A percentile compares a stretch with the other conserved stretches of the same genome.
These are phyloP conservation scores for Dendrobium chrysotoxum DNA, from an alignment of 106 monocot genomes.

Conservation along the genomic window DNA sequence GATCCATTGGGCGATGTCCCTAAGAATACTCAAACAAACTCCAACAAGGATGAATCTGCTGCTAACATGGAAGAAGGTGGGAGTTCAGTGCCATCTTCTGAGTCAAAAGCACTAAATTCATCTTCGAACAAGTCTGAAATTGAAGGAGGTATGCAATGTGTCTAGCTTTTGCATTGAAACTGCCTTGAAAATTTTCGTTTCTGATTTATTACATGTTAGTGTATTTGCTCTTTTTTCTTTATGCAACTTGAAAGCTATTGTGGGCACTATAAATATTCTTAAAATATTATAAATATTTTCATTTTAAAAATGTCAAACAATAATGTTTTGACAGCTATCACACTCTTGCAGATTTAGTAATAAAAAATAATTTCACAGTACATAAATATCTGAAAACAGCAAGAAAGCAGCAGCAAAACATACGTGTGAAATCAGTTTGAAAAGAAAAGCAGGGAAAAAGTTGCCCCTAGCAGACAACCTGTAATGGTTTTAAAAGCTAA, in stretches of 20 bases:
- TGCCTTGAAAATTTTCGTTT: not conserved
- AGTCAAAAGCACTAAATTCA: not conserved
- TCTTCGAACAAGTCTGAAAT: not conserved
- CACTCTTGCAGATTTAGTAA: too few relatives aligned
- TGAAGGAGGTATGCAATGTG: not conserved
- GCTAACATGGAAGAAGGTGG: slow-evolving; percentile 12
- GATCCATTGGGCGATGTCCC: slow-evolving; percentile 73
- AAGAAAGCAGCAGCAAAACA: too few relatives aligned
- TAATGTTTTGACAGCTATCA: too few relatives aligned
- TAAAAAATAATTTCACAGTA: too few relatives aligned
- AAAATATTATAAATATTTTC: too few relatives aligned
- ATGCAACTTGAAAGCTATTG: not conserved
- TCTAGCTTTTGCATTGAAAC: not conserved
- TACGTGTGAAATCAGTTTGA: too few relatives aligned
- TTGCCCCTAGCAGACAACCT: too few relatives aligned
- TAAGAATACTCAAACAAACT: slow-evolving; percentile 23
- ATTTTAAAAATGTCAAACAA: too few relatives aligned
- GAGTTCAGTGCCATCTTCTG: slow-evolving; percentile 9
- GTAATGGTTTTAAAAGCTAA: not conserved
- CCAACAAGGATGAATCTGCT: slow-evolving; percentile 17
- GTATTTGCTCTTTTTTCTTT: not conserved
- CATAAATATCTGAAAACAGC: too few relatives aligned
- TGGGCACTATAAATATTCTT: too few relatives aligned
- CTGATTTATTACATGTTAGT: not conserved
- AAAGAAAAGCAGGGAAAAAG: too few relatives aligned